phyloP scores from a whole-genome alignment of 768 basidiomycete species.

The Rhizopogon vulgaris region DNA sequence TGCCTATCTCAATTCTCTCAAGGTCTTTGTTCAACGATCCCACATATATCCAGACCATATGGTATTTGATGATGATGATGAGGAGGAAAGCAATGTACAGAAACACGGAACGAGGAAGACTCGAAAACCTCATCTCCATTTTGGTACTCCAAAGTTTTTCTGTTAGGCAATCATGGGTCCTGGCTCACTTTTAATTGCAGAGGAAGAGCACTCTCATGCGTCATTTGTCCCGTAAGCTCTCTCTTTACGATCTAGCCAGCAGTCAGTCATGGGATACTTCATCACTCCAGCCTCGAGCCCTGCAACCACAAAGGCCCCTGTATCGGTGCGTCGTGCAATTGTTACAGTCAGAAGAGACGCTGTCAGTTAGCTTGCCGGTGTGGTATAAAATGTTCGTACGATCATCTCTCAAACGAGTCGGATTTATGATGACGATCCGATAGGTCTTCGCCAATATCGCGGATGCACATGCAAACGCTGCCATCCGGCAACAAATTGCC shows the following conservation, averaged over 20 bases:
- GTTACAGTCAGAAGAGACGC: conserved; percentile 31
- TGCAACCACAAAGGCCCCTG: conserved; percentile 48
- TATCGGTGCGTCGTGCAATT: conserved; percentile 32
- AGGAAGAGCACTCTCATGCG: background rate
- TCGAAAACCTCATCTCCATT: background rate
- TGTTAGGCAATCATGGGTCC: background rate
- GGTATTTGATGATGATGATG: conserved; percentile 11
- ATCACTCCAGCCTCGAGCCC: conserved; percentile 23
- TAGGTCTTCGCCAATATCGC: conserved; percentile 36
- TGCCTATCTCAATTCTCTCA: background rate
- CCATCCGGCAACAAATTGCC: conserved; percentile 19
- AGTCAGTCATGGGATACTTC: background rate
- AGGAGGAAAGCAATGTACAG: background rate
- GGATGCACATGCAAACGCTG: conserved; percentile 36
- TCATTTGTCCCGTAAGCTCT: conserved; percentile 9
- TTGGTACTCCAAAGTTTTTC: conserved; percentile 10
- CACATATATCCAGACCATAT: conserved; percentile 13
- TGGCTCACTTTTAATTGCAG: conserved; percentile 5
- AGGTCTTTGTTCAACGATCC: conserved; percentile 17
- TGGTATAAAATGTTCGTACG: conserved; percentile 30
- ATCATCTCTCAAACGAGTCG: background rate
- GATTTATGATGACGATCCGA: conserved; percentile 6
- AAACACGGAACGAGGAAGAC: conserved; percentile 3
- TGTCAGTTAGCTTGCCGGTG: conserved; percentile 49
- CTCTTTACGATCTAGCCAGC: background rate